Evolutionary conservation across 1,139 yeast genomes (phyloP).

Genomic region (Scheffersomyces lignicola): DNA sequence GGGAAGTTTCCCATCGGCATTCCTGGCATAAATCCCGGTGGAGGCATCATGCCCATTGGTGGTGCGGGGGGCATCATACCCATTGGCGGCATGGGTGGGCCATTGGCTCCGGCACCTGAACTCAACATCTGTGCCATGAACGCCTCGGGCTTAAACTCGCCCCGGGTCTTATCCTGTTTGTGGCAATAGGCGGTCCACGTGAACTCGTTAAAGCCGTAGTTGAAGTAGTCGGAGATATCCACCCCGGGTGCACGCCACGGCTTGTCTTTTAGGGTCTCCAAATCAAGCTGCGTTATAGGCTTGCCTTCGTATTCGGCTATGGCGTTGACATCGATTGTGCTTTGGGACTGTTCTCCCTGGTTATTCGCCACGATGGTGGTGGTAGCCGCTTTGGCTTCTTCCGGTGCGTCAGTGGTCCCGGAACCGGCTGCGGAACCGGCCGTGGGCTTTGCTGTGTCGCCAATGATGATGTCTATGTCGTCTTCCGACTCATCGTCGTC

Average conservation of each 20-base stretch:
- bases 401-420: slow-evolving; percentile 34
- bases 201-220: slow-evolving; percentile 93
- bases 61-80: slow-evolving; percentile 14
- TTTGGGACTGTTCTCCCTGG: slow-evolving; percentile 29
- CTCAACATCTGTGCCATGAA: slow-evolving; percentile 44
- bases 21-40: slow-evolving; percentile 4
- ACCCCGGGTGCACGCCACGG: slow-evolving; percentile 99
- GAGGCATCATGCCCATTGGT: slow-evolving; percentile 8
- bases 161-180: slow-evolving; percentile 80
- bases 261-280: slow-evolving; percentile 83
- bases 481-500: slow-evolving; percentile 49
- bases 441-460: slow-evolving; percentile 26
- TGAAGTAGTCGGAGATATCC: slow-evolving; percentile 89
- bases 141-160: slow-evolving; percentile 70
- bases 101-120: slow-evolving; percentile 2
- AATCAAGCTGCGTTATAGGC: slow-evolving; percentile 80
- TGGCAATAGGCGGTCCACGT: slow-evolving; percentile 94
- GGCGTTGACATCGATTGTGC: slow-evolving; percentile 68
- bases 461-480: slow-evolving; percentile 38
- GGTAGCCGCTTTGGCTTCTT: slow-evolving; percentile 15
- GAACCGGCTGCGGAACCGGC: slow-evolving; percentile 22
- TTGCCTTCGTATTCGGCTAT: slow-evolving; percentile 81
- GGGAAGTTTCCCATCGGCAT: slow-evolving; percentile 8
- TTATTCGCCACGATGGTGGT: slow-evolving; percentile 36
- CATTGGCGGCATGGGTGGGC: slow-evolving; percentile 9